phyloP scores from a whole-genome alignment of 768 basidiomycete genomes.

The Serendipita vermifera region DNA sequence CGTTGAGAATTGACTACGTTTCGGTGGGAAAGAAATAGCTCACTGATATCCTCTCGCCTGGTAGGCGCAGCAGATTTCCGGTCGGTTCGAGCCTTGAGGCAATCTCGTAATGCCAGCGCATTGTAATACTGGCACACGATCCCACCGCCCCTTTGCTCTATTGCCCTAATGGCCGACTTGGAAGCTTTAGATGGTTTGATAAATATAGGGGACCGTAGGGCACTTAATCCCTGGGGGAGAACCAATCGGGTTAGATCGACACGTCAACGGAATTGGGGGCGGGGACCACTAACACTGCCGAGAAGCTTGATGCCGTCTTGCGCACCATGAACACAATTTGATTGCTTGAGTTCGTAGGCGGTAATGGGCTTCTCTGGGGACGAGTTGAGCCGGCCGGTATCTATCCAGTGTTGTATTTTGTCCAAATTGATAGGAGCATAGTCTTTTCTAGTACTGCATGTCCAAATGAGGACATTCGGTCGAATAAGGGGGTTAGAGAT shows the following conservation, averaged over 20 bases:
- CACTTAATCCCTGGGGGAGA: slow-evolving; percentile 42
- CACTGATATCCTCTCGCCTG: slow-evolving; percentile 74
- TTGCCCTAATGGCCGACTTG: slow-evolving; percentile 68
- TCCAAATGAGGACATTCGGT: not conserved
- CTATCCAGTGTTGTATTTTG: slow-evolving; percentile 82
- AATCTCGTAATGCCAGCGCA: slow-evolving; percentile 65
- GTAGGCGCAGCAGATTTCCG: slow-evolving; percentile 66
- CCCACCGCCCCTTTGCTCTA: slow-evolving; percentile 69
- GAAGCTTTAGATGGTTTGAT: slow-evolving; percentile 78
- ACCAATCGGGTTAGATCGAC: not conserved
- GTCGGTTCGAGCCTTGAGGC: slow-evolving; percentile 57
- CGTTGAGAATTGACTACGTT: slow-evolving; percentile 29
- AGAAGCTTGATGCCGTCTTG: slow-evolving; percentile 88
- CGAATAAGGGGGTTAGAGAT: not conserved
- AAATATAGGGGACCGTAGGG: slow-evolving; percentile 58
- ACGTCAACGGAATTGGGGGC: slow-evolving; percentile 5
- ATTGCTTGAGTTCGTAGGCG: slow-evolving; percentile 67
- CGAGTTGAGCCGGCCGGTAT: slow-evolving; percentile 65
- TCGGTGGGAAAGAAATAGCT: slow-evolving; percentile 27
- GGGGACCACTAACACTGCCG: slow-evolving; percentile 46
- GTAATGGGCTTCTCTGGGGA: slow-evolving; percentile 77
- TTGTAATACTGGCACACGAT: slow-evolving; percentile 91
- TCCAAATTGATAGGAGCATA: slow-evolving; percentile 81
- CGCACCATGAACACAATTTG: slow-evolving; percentile 76
- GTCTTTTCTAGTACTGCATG: slow-evolving; percentile 50